Conservation (phyloP, 1,284 basidiomycete genomes). For the Mycena sp. region DNA sequence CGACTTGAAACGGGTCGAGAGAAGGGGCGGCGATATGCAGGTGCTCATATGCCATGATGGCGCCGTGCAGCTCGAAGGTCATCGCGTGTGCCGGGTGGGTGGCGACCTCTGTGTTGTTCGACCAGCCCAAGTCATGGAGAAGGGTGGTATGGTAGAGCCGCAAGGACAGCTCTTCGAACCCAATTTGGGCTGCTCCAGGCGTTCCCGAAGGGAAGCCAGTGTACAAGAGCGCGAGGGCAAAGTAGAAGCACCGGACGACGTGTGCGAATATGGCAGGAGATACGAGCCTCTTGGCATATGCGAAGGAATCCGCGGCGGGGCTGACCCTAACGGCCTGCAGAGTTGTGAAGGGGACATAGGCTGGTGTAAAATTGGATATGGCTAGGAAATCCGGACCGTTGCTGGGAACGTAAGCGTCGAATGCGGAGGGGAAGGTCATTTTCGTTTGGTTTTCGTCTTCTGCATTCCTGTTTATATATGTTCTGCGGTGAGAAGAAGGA, state of each 20-base stretch:
- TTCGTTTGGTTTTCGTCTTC: too few relatives aligned
- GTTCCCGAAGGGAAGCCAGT: constrained; percentile 15
- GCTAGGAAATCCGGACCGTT: too few relatives aligned
- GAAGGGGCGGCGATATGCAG: background rate
- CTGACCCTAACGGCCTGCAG: too few relatives aligned
- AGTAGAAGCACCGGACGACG: constrained; percentile 16
- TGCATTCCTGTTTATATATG: too few relatives aligned
- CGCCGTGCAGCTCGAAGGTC: constrained; percentile 10
- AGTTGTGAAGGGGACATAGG: too few relatives aligned
- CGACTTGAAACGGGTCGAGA: constrained; percentile 1
- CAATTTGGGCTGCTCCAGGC: constrained; percentile 5
- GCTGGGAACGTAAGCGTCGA: too few relatives aligned
- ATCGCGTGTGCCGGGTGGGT: background rate
- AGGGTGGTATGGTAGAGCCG: constrained; percentile 6
- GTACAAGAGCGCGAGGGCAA: constrained; percentile 6
- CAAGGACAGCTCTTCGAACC: background rate
- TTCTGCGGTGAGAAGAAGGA: too few relatives aligned
- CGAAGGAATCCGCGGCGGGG: too few relatives aligned
- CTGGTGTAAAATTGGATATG: too few relatives aligned
- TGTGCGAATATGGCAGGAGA: background rate
- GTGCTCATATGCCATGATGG: constrained; percentile 14
- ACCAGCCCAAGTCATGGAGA: constrained; percentile 14
- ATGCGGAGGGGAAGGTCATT: too few relatives aligned
- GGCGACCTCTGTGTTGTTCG: background rate
- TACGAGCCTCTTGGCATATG: too few relatives aligned